A percentile compares a stretch with the other conserved stretches of the same genome.
Evolutionary conservation across 164 flowering plant species (phyloP).

Genomic region (Cinnamomum chago): DNA sequence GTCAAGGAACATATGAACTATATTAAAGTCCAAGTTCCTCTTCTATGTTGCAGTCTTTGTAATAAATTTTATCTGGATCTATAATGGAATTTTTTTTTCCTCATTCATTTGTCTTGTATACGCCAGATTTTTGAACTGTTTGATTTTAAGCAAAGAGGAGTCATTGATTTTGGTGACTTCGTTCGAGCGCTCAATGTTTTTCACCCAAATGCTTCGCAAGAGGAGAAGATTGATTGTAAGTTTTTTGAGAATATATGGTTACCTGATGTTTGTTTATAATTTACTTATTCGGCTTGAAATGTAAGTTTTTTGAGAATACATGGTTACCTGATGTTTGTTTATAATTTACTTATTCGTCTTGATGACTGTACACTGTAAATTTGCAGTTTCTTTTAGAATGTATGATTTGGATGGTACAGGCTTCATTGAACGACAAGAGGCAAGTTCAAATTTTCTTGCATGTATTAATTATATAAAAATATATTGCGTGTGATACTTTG

Average conservation of each 20-base stretch:
- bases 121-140: constrained; percentile 86
- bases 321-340: not conserved
- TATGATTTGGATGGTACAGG: constrained; percentile 92
- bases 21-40: not conserved
- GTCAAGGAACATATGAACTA: not conserved
- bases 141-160: constrained; percentile 79
- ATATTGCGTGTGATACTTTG: not conserved
- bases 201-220: constrained; percentile 82
- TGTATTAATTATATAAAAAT: not conserved
- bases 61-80: not conserved
- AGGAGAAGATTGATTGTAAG: constrained; percentile 91
- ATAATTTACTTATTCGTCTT: not conserved
- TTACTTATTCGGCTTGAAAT: constrained; percentile 15
- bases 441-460: constrained; percentile 17
- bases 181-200: constrained; percentile 83
- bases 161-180: constrained; percentile 93
- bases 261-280: not conserved
- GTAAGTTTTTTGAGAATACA: constrained; percentile 37
- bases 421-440: constrained; percentile 95
- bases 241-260: constrained; percentile 1
- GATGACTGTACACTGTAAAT: not conserved
- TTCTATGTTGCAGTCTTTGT: not conserved
- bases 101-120: not conserved
- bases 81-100: not conserved
- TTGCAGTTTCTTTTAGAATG: constrained; percentile 76